Percentiles rank a stretch among this genome's conserved stretches.
phyloP scores from a whole-genome alignment of 164 flowering plant genomes.

The Vitis labrusca region DNA sequence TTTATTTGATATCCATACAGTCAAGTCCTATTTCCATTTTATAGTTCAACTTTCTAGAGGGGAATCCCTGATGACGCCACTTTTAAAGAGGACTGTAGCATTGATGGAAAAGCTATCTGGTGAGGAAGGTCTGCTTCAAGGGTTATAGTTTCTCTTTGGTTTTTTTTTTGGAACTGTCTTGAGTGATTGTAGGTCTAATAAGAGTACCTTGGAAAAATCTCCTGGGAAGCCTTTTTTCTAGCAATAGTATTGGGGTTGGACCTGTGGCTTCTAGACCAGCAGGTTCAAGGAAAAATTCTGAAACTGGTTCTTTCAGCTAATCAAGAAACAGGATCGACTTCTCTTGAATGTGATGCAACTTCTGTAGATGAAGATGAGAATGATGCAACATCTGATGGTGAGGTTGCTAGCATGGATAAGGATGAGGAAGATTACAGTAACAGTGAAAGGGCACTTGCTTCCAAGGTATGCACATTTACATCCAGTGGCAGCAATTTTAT shows the following conservation, averaged over 20 bases:
- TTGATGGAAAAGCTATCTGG: slow-evolving; percentile 72
- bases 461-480: slow-evolving; percentile 96
- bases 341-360: slow-evolving; percentile 92
- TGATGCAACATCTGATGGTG: slow-evolving; percentile 99
- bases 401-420: slow-evolving; percentile 81
- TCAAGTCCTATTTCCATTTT: too few relatives aligned
- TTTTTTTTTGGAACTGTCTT: too few relatives aligned
- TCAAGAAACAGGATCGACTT: slow-evolving; percentile 58
- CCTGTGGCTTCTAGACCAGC: too few relatives aligned
- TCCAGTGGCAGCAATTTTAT: slow-evolving; percentile 99
- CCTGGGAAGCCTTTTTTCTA: too few relatives aligned
- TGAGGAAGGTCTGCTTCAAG: slow-evolving; percentile 68
- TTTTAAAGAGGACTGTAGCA: slow-evolving; percentile 12
- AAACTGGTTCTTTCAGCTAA: slow-evolving; percentile 14
- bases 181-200: too few relatives aligned
- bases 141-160: slow-evolving; percentile 65
- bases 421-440: slow-evolving; percentile 89
- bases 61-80: too few relatives aligned
- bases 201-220: too few relatives aligned
- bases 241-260: too few relatives aligned
- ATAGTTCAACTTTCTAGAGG: too few relatives aligned
- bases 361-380: slow-evolving; percentile 97
- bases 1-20: too few relatives aligned
- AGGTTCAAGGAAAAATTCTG: too few relatives aligned
- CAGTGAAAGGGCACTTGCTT: slow-evolving; percentile 90